A percentile compares a stretch with the other conserved stretches of the same genome.
phyloP scores from a whole-genome alignment of 805 yeast species.

The Spathaspora passalidarum region DNA sequence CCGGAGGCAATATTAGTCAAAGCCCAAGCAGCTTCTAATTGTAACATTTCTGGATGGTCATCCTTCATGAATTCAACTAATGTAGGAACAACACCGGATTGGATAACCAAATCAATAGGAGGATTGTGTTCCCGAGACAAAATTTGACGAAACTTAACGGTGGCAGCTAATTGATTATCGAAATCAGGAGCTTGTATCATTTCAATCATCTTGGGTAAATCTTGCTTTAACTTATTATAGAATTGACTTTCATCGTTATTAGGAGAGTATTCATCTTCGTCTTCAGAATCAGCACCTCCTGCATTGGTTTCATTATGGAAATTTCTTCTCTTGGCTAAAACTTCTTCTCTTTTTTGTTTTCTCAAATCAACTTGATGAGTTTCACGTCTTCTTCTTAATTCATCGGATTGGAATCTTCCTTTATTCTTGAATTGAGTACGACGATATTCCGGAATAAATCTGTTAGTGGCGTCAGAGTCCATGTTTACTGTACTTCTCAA shows the following conservation, averaged over 20 bases:
- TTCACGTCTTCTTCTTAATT: slow-evolving; percentile 95
- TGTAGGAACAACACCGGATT: slow-evolving; percentile 89
- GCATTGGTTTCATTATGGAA: slow-evolving; percentile 37
- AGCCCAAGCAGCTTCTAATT: slow-evolving; percentile 99
- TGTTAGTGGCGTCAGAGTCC: slow-evolving; percentile 74
- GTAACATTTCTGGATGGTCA: slow-evolving; percentile 79
- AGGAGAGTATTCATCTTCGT: slow-evolving; percentile 30
- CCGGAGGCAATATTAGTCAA: slow-evolving; percentile 97
- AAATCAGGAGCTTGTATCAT: slow-evolving; percentile 72
- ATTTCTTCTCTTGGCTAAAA: slow-evolving; percentile 89
- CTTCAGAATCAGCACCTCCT: slow-evolving; percentile 41
- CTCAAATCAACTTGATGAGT: slow-evolving; percentile 95
- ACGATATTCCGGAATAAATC: slow-evolving; percentile 96
- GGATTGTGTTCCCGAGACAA: slow-evolving; percentile 93
- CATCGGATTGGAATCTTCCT: slow-evolving; percentile 91
- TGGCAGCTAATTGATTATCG: slow-evolving; percentile 81
- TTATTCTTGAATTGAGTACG: slow-evolving; percentile 94
- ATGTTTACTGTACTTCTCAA: slow-evolving; percentile 27
- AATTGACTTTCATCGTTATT: slow-evolving; percentile 47
- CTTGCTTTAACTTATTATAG: slow-evolving; percentile 45
- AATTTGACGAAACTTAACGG: slow-evolving; percentile 89
- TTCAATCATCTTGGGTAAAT: slow-evolving; percentile 82
- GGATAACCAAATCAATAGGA: slow-evolving; percentile 90
- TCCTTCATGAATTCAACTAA: slow-evolving; percentile 78
- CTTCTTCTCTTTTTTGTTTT: slow-evolving; percentile 95